Conservation (phyloP, 768 basidiomycete species). For the Hypholoma fasciculare region DNA sequence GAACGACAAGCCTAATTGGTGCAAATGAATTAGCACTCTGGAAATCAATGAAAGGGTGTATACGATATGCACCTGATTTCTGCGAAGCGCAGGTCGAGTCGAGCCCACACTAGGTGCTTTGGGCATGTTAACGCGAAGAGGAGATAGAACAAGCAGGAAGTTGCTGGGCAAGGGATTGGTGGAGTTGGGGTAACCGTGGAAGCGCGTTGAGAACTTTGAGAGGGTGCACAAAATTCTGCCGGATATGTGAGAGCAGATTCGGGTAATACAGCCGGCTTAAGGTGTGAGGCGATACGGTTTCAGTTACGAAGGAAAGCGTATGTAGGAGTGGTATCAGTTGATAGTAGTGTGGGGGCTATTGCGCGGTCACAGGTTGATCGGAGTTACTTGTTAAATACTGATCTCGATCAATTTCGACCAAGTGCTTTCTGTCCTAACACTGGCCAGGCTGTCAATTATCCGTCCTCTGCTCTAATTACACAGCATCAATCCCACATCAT, state of each 20-base stretch:
- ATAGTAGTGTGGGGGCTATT: background rate
- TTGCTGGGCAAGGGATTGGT: background rate
- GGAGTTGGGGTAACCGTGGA: background rate
- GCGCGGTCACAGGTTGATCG: slow-evolving; percentile 10
- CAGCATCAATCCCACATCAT: background rate
- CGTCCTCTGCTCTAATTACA: background rate
- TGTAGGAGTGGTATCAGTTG: background rate
- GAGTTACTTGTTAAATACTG: background rate
- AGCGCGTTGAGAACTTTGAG: background rate
- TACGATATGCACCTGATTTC: slow-evolving; percentile 62
- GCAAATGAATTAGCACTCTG: background rate
- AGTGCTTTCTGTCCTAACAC: background rate
- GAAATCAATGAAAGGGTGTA: background rate
- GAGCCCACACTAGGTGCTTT: slow-evolving; percentile 51
- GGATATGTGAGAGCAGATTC: too few species aligned
- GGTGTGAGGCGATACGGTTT: background rate
- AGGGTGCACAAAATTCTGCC: too few species aligned
- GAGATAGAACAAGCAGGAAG: background rate
- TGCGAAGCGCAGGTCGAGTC: slow-evolving; percentile 65
- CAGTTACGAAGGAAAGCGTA: background rate
- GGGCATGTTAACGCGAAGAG: slow-evolving; percentile 51
- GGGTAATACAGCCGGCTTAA: background rate
- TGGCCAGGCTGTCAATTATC: background rate
- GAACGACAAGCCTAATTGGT: slow-evolving; percentile 68
- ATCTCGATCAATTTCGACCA: background rate